Evolutionary conservation across 1,139 yeast genomes (phyloP), one percentile per base, ranked within the genome.

Genomic region (Scheffersomyces quercinus): DNA sequence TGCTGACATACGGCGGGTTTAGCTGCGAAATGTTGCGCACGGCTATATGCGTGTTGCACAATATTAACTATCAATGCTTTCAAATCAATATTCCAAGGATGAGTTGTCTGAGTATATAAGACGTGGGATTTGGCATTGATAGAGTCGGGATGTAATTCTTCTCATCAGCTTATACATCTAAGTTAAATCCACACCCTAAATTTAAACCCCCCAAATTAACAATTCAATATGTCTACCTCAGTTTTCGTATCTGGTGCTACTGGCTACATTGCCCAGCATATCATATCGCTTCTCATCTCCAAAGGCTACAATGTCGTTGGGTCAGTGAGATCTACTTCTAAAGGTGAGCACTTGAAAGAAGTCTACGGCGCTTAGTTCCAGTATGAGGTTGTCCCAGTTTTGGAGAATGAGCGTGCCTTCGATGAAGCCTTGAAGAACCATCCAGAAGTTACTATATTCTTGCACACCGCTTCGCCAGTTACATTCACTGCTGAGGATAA

Each of bases 241-340:
- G 67, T 67, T 28, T 66, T 69, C 39, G 69, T 72, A 12, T 60
- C 75, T 12, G 76, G 77, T 14, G 76, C 73, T 29, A 60, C 68
- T 26, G 75, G 76, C 3, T 70, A 60, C 47, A 64, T 71, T 44
- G 75, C 74, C 13, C 60, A 59, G 44, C 63, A 62, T 6, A 20
- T 20, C 26, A 20, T 20, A 20, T 6, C 26, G 26, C 50, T 45
- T 29, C 60, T 65, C 31, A 36, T 69, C 29, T 53, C 50, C 3
- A 49, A 60, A 32, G 64, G 62, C n/a, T 67, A 69, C 51, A 48
- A 49, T 12, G 75, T 71, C 2, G 52, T 68, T 20, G 75, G 74
- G 5, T 52, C 72, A 2, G 75, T 68, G 9, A 60, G 77, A 56
- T 55, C 71, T 4, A 46, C 49, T 1, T 58, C 53, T n/a, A 66